Percentiles rank a stretch among this genome's conserved stretches.
phyloP scores from a whole-genome alignment of 2,329 filamentous ascomycete genomes.

The Aspergillus brasiliensis region DNA sequence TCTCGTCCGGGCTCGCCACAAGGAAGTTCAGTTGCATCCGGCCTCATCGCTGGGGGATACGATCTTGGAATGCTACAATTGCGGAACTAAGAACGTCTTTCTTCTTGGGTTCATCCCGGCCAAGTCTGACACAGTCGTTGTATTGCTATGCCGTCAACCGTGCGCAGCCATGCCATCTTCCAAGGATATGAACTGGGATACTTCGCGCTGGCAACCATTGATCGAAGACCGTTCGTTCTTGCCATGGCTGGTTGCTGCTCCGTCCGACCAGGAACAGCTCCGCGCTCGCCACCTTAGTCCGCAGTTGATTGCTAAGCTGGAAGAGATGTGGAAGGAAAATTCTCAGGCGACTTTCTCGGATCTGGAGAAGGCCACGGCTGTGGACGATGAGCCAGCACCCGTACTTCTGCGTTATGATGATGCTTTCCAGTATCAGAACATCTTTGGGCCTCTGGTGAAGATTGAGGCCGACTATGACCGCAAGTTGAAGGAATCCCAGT shows the following conservation, averaged over 20 bases:
- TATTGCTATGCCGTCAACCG: constrained; percentile 92
- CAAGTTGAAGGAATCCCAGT: constrained; percentile 97
- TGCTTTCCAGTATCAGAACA: constrained; percentile 97
- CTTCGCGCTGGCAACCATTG: constrained; percentile 93
- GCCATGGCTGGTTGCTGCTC: constrained; percentile 85
- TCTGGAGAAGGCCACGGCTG: constrained; percentile 84
- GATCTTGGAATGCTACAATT: constrained; percentile 97
- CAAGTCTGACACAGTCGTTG: constrained; percentile 97
- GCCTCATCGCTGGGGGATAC: constrained; percentile 92
- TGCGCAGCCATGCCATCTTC: constrained; percentile 93
- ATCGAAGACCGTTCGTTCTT: constrained; percentile 97
- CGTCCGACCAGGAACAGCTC: constrained; percentile 92
- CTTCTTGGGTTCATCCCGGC: constrained; percentile 96
- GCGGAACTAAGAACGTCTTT: constrained; percentile 98
- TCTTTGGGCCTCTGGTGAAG: constrained; percentile 96
- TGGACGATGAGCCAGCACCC: constrained; percentile 92
- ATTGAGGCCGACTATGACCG: constrained; percentile 99
- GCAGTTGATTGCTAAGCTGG: constrained; percentile 91
- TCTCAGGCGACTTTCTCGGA: constrained; percentile 84
- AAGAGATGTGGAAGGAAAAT: constrained; percentile 99
- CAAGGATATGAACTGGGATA: constrained; percentile 99
- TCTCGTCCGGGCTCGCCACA: constrained; percentile 93
- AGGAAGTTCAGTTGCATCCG: constrained; percentile 96
- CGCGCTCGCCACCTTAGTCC: constrained; percentile 90
- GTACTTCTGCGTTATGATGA: constrained; percentile 94